Percentiles rank a stretch among this genome's conserved stretches.
Conservation (phyloP, 768 basidiomycete genomes). For the Cyclocybe cylindracea region DNA sequence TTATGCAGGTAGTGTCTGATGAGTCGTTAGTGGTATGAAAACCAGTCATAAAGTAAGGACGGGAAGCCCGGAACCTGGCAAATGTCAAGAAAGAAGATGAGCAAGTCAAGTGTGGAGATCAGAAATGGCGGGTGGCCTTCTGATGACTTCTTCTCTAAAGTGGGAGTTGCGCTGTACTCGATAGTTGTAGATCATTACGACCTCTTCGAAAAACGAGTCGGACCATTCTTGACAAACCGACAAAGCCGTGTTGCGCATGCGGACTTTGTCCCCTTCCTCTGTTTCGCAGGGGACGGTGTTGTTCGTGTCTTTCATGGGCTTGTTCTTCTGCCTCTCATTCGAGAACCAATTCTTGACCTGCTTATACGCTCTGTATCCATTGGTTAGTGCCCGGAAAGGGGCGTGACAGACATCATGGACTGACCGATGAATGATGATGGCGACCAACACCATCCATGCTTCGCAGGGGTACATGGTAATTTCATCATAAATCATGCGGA, state of each 20-base stretch:
- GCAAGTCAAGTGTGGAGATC: slow-evolving; percentile 15
- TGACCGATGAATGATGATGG: slow-evolving; percentile 57
- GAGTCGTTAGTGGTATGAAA: background rate
- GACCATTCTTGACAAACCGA: slow-evolving; percentile 56
- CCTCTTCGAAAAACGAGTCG: slow-evolving; percentile 61
- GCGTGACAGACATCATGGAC: slow-evolving; percentile 10
- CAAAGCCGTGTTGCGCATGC: slow-evolving; percentile 50
- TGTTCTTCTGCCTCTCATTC: slow-evolving; percentile 56
- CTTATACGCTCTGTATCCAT: slow-evolving; percentile 46
- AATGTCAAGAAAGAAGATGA: background rate
- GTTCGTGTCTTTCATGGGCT: slow-evolving; percentile 28
- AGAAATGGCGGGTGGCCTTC: slow-evolving; percentile 13
- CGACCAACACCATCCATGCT: slow-evolving; percentile 60
- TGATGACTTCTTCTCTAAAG: slow-evolving; percentile 18
- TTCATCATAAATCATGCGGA: slow-evolving; percentile 64
- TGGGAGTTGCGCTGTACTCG: slow-evolving; percentile 33
- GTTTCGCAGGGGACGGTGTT: slow-evolving; percentile 34
- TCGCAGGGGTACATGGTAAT: slow-evolving; percentile 68
- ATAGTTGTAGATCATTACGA: slow-evolving; percentile 60
- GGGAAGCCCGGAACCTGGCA: background rate
- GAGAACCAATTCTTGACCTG: slow-evolving; percentile 73
- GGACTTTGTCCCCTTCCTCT: slow-evolving; percentile 44
- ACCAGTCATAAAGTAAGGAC: slow-evolving; percentile 6
- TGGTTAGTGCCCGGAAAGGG: slow-evolving; percentile 2
- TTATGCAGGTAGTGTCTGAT: background rate